Conservation (phyloP, 2,329 filamentous ascomycete genomes). For the Talaromyces sp. region DNA sequence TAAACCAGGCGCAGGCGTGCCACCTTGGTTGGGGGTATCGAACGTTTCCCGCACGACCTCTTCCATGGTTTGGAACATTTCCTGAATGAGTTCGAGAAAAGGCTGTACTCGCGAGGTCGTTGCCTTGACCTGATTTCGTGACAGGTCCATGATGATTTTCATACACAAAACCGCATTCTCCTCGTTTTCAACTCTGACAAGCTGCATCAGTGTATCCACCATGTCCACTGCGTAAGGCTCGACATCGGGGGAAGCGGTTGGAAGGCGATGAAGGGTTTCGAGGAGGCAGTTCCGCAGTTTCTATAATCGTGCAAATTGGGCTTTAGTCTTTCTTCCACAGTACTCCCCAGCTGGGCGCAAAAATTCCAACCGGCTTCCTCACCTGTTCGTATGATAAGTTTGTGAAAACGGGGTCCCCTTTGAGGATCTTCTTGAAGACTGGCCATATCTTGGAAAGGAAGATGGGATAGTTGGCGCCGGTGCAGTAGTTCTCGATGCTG, state of each 20-base stretch:
- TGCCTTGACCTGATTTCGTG: constrained; percentile 83
- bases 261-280: constrained; percentile 89
- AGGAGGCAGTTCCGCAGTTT: constrained; percentile 90
- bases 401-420: constrained; percentile 82
- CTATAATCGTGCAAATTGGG: constrained; percentile 35
- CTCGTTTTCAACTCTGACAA: constrained; percentile 91
- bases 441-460: constrained; percentile 89
- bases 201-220: constrained; percentile 80
- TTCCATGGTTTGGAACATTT: constrained; percentile 94
- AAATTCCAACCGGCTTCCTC: constrained; percentile 22
- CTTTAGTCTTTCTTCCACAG: neutral
- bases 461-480: constrained; percentile 67
- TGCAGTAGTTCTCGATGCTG: constrained; percentile 77
- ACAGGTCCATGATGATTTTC: constrained; percentile 95
- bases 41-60: constrained; percentile 93
- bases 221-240: constrained; percentile 85
- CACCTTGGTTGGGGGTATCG: constrained; percentile 63
- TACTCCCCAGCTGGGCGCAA: neutral
- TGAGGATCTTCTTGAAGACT: constrained; percentile 78
- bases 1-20: constrained; percentile 48
- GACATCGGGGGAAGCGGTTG: constrained; percentile 68
- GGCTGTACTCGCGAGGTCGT: constrained; percentile 77
- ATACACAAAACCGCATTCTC: constrained; percentile 98
- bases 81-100: constrained; percentile 86
- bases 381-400: constrained; percentile 88